Conservation (phyloP, 768 basidiomycete genomes). For the Dioszegia aurantiaca region DNA sequence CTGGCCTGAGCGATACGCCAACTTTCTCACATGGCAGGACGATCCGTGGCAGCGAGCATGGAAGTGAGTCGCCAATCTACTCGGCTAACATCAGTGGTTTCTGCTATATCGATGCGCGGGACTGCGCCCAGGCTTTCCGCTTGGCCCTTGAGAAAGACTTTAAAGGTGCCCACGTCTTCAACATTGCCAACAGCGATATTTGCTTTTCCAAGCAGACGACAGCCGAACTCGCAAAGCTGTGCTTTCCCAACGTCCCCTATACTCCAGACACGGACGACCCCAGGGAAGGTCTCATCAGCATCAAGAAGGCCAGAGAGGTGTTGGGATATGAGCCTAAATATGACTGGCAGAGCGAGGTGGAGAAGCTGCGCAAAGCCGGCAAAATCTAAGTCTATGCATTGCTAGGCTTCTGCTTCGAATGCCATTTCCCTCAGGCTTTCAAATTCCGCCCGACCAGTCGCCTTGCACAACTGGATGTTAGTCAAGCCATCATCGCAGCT, state of each 20-base stretch:
- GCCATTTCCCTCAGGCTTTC: constrained; percentile 45
- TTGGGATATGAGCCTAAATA: constrained; percentile 45
- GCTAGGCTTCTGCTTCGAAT: constrained; percentile 36
- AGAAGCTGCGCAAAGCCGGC: constrained; percentile 23
- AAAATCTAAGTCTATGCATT: constrained; percentile 8
- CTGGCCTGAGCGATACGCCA: constrained; percentile 41
- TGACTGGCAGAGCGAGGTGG: constrained; percentile 44
- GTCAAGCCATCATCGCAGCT: constrained; percentile 3
- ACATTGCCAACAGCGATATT: constrained; percentile 48
- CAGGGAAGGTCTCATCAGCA: constrained; percentile 42
- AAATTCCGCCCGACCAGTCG: constrained; percentile 50
- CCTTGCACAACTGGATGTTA: constrained; percentile 43
- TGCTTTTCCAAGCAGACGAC: constrained; percentile 34
- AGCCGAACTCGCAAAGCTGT: constrained; percentile 40
- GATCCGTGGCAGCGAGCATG: constrained; percentile 41
- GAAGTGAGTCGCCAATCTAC: constrained; percentile 33
- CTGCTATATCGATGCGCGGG: constrained; percentile 49
- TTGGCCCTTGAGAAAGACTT: constrained; percentile 38
- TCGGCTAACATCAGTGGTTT: constrained; percentile 36
- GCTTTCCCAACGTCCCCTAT: constrained; percentile 41
- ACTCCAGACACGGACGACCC: constrained; percentile 44
- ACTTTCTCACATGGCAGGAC: constrained; percentile 45
- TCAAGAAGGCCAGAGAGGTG: constrained; percentile 47
- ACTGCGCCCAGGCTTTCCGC: constrained; percentile 47
- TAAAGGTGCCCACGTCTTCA: constrained; percentile 47